Base-by-base conservation (phyloP, 495 filamentous ascomycete genomes). In the Xylaria longipes region DNA sequence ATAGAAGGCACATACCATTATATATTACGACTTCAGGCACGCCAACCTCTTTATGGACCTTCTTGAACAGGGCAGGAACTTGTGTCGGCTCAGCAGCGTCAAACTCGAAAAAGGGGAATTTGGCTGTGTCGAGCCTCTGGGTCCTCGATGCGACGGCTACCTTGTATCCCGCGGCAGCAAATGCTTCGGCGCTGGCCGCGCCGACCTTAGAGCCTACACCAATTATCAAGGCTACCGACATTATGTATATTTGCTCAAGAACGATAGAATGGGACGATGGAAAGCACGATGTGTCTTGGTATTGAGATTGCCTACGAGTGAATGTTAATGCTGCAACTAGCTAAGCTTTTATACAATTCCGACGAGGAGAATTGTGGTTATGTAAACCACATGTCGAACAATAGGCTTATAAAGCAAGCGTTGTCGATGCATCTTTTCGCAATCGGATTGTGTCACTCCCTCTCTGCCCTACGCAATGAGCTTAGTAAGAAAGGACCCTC, bases 131-230 rank as follows among this genome's bases (percentile, higher is more conserved):
- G 6, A 74, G 43, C 45, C 57, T 73, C 37, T 73, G 66, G 12
- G 75, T 73, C 46, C 74, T 73, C 20, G 85, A 82, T 8, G 79
- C 82, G 29, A 85, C 62, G 9, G 84, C 84, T 52, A 87, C 80
- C 43, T 80, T 73, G 77, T 82, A 87, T 56, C 84, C 83, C 17
- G 78, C 79, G 54, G 66, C 76, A 65, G 78, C 75, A 73, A 87
- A 85, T 9, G 70, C 73, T 39, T 77, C 69, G 54, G 84, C 82
- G 27, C 82, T 72, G 33, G 78, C 72, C 39, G 71, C 57, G 35
- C 84, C 85, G 27, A 86, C 70, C 14, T 75, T 77, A 35, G 77
- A 75, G 5, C 84, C 83, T 50, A 78, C 79, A 43, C 84, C 84
- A 60, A 87, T 79, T 63, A 87, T 81, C n/a, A 86, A 78, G 17